Evolutionary conservation across 768 basidiomycete species (phyloP).

Genomic region (Stropharia rugosoannulata): DNA sequence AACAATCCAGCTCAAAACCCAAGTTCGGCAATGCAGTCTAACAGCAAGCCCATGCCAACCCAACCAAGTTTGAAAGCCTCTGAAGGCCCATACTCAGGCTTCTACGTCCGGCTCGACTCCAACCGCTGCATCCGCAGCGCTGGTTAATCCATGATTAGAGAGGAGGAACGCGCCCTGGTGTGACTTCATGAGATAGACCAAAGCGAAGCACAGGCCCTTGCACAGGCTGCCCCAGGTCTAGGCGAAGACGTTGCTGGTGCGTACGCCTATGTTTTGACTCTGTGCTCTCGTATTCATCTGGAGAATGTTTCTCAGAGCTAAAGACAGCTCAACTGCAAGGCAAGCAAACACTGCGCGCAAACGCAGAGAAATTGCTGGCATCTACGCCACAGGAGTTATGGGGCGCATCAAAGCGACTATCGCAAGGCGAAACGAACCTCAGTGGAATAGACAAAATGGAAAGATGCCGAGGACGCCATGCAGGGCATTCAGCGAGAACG

Average conservation of each 20-base stretch:
- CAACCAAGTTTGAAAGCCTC: too few relatives aligned
- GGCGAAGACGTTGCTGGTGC: neutral
- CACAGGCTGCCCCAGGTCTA: neutral
- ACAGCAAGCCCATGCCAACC: too few relatives aligned
- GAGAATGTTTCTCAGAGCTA: neutral
- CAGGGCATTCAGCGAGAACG: conserved; percentile 50
- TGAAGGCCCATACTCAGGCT: too few relatives aligned
- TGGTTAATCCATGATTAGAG: too few relatives aligned
- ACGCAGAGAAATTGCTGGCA: neutral
- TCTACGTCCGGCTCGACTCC: too few relatives aligned
- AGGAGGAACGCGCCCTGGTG: too few relatives aligned
- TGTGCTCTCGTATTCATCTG: neutral
- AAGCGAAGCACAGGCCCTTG: neutral
- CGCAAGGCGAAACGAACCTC: conserved; percentile 33
- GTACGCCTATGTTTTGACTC: neutral
- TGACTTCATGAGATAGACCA: neutral
- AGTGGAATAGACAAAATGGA: conserved; percentile 32
- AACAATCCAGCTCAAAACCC: too few relatives aligned
- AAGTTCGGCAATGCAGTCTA: too few relatives aligned
- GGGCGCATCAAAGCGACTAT: conserved; percentile 26
- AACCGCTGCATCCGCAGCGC: too few relatives aligned
- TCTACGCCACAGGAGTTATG: neutral
- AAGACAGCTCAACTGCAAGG: neutral
- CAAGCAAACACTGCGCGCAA: too few relatives aligned
- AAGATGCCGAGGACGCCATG: conserved; percentile 42